phyloP scores from a whole-genome alignment of 2,329 filamentous ascomycete genomes.

The Xylaria sp. region DNA sequence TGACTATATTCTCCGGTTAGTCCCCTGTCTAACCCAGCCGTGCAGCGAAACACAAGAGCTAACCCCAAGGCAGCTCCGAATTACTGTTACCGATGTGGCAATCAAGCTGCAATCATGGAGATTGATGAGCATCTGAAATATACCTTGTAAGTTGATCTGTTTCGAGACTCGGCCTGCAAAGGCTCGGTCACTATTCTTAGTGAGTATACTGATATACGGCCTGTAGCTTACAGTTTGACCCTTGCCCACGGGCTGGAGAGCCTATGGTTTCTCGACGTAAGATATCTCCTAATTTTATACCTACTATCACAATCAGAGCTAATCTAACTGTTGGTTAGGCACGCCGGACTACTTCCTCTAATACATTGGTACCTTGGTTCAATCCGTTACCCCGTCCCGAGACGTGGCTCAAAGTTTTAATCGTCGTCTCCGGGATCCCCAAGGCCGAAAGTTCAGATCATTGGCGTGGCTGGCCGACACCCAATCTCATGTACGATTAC shows the following conservation, averaged over 20 bases:
- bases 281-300: conserved; percentile 36
- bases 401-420: conserved; percentile 29
- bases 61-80: conserved; percentile 67
- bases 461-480: conserved; percentile 17
- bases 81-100: conserved; percentile 99
- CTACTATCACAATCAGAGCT: conserved; percentile 6
- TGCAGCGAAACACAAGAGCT: conserved; percentile 11
- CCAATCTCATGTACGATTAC: conserved; percentile 27
- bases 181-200: not conserved
- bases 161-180: not conserved
- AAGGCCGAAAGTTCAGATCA: conserved; percentile 13
- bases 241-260: conserved; percentile 94
- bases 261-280: conserved; percentile 95
- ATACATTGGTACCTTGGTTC: conserved; percentile 37
- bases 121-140: conserved; percentile 99
- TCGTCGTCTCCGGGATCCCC: conserved; percentile 8
- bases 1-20: conserved; percentile 96
- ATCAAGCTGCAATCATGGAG: conserved; percentile 99
- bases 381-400: conserved; percentile 19
- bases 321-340: conserved; percentile 50
- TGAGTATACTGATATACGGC: conserved; percentile 21
- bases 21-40: conserved; percentile 23
- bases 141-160: conserved; percentile 78
- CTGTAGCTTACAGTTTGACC: conserved; percentile 94
- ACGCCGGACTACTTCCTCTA: conserved; percentile 99